A percentile compares a stretch with the other conserved stretches of the same genome.
phyloP scores from a whole-genome alignment of 2,329 filamentous ascomycete species.

The Aspergillus sp. region DNA sequence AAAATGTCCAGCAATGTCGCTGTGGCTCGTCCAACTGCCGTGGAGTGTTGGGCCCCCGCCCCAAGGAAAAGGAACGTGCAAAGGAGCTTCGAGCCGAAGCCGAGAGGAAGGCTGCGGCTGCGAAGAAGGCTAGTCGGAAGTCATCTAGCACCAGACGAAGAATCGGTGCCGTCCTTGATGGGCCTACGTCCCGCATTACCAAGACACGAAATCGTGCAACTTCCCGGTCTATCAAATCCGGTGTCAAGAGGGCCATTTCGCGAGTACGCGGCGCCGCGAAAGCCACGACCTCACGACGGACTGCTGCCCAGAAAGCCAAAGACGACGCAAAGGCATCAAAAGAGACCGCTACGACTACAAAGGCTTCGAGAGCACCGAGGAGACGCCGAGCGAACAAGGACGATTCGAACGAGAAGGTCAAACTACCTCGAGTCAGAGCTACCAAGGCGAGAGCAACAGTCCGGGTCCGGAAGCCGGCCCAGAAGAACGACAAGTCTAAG shows the following conservation, averaged over 20 bases:
- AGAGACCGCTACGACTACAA: neutral
- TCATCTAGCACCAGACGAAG: conserved; percentile 34
- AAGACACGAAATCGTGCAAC: conserved; percentile 31
- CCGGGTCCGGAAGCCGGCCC: conserved; percentile 12
- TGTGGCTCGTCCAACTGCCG: conserved; percentile 62
- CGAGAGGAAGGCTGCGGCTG: conserved; percentile 27
- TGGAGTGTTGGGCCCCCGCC: conserved; percentile 59
- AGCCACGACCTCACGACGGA: conserved; percentile 11
- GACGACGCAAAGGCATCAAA: conserved; percentile 9
- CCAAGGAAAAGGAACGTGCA: conserved; percentile 47
- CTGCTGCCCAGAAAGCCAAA: conserved; percentile 6
- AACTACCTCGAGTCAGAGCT: conserved; percentile 28
- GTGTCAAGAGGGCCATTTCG: conserved; percentile 31
- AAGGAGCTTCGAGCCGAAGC: conserved; percentile 26
- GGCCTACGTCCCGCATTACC: conserved; percentile 27
- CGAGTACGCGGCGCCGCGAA: conserved; percentile 23
- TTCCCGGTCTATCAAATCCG: conserved; percentile 31
- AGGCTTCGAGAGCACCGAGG: conserved; percentile 16
- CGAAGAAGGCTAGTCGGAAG: conserved; percentile 18
- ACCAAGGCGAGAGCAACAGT: conserved; percentile 27
- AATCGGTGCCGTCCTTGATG: conserved; percentile 22
- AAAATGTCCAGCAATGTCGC: conserved; percentile 63
- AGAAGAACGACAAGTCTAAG: conserved; percentile 14
- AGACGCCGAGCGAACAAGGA: conserved; percentile 13
- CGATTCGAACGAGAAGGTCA: conserved; percentile 21